These are phyloP conservation scores for Yarrowia sp. DNA, from an alignment of 805 yeast genomes.

Conservation along the genomic window DNA sequence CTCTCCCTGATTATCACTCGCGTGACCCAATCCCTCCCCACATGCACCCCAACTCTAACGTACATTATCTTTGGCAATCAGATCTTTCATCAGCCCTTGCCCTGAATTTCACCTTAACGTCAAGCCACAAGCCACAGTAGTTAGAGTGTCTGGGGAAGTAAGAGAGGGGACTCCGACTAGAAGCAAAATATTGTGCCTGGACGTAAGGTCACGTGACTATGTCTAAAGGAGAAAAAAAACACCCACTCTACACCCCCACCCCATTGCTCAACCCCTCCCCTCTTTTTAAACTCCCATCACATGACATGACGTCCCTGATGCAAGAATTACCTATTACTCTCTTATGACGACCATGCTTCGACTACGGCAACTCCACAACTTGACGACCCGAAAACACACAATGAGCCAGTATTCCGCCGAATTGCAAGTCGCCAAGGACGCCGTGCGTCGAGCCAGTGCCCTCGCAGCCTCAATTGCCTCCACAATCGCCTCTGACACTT, in stretches of 20 bases:
- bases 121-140: conserved; percentile 14
- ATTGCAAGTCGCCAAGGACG: conserved; percentile 76
- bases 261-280: not conserved
- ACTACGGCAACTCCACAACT: conserved; percentile 9
- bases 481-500: conserved; percentile 42
- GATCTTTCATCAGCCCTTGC: not conserved
- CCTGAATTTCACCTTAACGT: no score
- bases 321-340: not conserved
- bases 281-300: not conserved
- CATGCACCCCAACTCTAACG: no score
- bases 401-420: conserved; percentile 54
- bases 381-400: not conserved
- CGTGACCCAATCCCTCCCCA: no score
- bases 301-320: conserved; percentile 23
- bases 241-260: no score
- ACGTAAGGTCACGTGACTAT: no score
- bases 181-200: no score
- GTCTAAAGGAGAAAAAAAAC: no score
- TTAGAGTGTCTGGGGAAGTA: not conserved
- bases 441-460: conserved; percentile 82
- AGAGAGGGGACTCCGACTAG: no score
- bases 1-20: no score
- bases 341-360: conserved; percentile 8
- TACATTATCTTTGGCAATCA: not conserved
- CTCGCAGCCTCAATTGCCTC: conserved; percentile 62